Base-by-base conservation (phyloP, 2,329 filamentous ascomycete species). In the Corynespora cassiicola region DNA sequence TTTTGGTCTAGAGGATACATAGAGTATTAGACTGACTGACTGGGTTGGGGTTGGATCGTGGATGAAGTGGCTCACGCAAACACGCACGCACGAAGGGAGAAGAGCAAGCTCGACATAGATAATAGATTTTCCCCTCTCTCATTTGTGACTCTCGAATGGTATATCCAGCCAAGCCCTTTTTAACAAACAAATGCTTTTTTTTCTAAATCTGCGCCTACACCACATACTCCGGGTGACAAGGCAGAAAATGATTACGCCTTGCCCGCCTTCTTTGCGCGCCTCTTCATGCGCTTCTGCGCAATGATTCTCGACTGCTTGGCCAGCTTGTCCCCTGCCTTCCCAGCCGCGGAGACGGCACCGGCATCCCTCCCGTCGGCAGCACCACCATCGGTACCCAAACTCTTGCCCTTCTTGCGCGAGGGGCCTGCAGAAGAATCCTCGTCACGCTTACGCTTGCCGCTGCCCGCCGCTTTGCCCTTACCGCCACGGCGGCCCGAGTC, bases 241-340 rank as follows among this genome's bases (percentile, higher is more conserved):
- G 30, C n/a, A 32, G 30, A 32, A 7, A 25, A 25, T n/a, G 6
- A 19, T 39, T 35, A 56, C 10, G 75, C 75, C 70, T 79, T 81
- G 51, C 78, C 75, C 57, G 78, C 73, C 67, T 81, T 78, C 63
- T 82, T 77, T 66, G 67, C 62, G 50, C 74, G 76, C 37, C 90
- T 82, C 75, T 86, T 80, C 74, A 87, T 81, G 47, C 90, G 79
- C 75, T 95, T 96, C 68, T 88, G 85, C 31, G 84, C 85, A 67
- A 96, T 95, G 60, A 96, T 88, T 60, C 84, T 85, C 59, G 90
- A 88, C 47, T 81, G 72, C 63, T 79, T 81, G 17, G 80, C 79
- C 36, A 82, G 63, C 70, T 75, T 73, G 46, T 84, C 79, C 26
- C 42, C 37, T 25, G 42, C 45, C 28, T 45, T 42, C 22, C 44